Conservation (phyloP, 768 basidiomycete species). For the Leccinum subtestaceum region DNA sequence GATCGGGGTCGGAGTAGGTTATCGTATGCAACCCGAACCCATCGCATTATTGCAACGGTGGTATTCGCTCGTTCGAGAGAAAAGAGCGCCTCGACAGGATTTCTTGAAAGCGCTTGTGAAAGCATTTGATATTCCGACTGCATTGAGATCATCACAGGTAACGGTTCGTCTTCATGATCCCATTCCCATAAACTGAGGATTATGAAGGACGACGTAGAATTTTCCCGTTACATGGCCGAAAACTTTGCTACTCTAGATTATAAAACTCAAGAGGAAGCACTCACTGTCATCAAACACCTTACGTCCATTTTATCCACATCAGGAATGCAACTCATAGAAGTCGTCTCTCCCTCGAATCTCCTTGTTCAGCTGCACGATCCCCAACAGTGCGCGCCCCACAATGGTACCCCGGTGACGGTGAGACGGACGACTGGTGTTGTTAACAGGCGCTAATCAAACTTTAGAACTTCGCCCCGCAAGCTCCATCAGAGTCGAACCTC, state of each 20-base stretch:
- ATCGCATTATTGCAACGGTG: conserved; percentile 81
- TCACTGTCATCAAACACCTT: conserved; percentile 79
- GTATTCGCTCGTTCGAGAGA: conserved; percentile 91
- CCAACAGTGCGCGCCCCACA: conserved; percentile 4
- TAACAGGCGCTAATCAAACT: background rate
- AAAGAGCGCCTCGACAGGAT: conserved; percentile 79
- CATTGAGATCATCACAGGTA: conserved; percentile 58
- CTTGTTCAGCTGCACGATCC: conserved; percentile 54
- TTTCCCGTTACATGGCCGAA: conserved; percentile 91
- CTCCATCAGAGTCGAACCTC: conserved; percentile 7
- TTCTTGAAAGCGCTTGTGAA: conserved; percentile 82
- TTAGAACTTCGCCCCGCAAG: conserved; percentile 4
- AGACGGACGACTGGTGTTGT: background rate
- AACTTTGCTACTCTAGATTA: conserved; percentile 92
- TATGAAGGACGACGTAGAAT: conserved; percentile 73
- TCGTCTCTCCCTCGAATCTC: conserved; percentile 67
- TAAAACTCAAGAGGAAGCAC: conserved; percentile 90
- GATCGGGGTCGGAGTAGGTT: conserved; percentile 43
- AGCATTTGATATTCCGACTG: conserved; percentile 71
- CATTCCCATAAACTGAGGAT: background rate
- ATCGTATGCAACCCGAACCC: conserved; percentile 59
- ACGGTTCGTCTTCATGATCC: background rate
- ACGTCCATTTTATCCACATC: conserved; percentile 73
- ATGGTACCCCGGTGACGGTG: conserved; percentile 5
- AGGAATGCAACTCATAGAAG: conserved; percentile 80